Percentiles rank a stretch among this genome's conserved stretches.
These are phyloP conservation scores for Rhodamnia argentea DNA, from an alignment of 345 rosid species.

Conservation along the genomic window DNA sequence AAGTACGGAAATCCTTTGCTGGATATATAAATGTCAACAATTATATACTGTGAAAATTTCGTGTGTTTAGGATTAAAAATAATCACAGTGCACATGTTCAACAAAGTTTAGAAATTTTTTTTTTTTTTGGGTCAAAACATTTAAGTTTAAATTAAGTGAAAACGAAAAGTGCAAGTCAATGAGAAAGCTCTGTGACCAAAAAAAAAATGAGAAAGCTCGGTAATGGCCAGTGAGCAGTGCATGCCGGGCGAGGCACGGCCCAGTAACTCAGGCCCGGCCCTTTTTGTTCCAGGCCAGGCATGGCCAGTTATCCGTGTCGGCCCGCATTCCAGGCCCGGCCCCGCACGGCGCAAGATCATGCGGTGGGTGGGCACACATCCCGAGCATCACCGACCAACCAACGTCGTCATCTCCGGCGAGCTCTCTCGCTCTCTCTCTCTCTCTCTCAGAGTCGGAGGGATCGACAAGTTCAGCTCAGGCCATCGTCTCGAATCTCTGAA, in stretches of 20 bases:
- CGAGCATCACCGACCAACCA: neutral
- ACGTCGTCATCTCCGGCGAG: neutral
- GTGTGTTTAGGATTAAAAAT: neutral
- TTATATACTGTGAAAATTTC: neutral
- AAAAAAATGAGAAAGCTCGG: too few species aligned
- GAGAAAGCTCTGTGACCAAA: too few species aligned
- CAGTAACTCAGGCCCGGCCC: neutral
- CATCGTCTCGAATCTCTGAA: neutral
- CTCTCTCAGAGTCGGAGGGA: neutral
- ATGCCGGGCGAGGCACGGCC: too few species aligned
- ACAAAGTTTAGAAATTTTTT: neutral
- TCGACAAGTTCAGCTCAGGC: neutral
- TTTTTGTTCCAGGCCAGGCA: neutral
- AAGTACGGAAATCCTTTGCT: too few species aligned
- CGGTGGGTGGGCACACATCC: neutral
- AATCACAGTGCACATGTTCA: neutral
- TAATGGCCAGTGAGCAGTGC: too few species aligned
- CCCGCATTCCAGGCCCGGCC: neutral
- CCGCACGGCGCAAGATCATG: neutral
- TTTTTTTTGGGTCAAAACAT: too few species aligned
- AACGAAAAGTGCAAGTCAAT: too few species aligned
- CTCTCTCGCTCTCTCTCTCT: neutral
- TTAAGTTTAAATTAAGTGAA: too few species aligned
- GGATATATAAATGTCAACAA: too few species aligned
- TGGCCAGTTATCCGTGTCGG: neutral